phyloP scores from a whole-genome alignment of 2,329 filamentous ascomycete species.

The Epichloe glyceriae region DNA sequence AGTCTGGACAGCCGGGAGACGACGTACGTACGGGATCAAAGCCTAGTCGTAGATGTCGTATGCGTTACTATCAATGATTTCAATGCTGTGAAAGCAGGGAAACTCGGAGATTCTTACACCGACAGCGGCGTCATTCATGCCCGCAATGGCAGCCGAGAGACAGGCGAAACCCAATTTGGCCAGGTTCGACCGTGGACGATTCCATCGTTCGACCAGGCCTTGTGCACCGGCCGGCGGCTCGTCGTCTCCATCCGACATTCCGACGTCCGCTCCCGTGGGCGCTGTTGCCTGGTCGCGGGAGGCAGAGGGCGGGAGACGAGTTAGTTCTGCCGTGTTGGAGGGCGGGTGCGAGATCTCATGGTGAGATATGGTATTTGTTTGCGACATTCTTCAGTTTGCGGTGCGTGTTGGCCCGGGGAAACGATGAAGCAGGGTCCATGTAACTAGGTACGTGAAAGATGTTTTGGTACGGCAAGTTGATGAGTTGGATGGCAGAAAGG shows the following conservation, averaged over 20 bases:
- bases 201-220: constrained; percentile 21
- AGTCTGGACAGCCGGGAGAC: too few relatives aligned
- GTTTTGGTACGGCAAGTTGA: too few relatives aligned
- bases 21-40: constrained; percentile 24
- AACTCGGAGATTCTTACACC: constrained; percentile 28
- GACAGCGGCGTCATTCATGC: constrained; percentile 49
- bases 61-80: too few relatives aligned
- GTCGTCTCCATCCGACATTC: constrained; percentile 1
- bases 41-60: constrained; percentile 6
- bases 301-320: background rate
- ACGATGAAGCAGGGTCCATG: too few relatives aligned
- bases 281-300: background rate
- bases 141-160: constrained; percentile 45
- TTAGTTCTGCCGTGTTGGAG: background rate
- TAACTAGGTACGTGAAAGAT: too few relatives aligned
- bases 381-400: background rate
- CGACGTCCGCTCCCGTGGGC: background rate
- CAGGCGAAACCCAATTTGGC: constrained; percentile 31
- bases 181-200: constrained; percentile 21
- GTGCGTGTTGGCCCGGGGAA: background rate
- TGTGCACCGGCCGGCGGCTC: constrained; percentile 16
- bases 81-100: background rate
- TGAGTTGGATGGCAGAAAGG: too few relatives aligned
- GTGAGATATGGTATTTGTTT: background rate
- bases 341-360: background rate